Base-by-base conservation (phyloP, 2,329 filamentous ascomycete genomes). In the Monilinia polystroma region DNA sequence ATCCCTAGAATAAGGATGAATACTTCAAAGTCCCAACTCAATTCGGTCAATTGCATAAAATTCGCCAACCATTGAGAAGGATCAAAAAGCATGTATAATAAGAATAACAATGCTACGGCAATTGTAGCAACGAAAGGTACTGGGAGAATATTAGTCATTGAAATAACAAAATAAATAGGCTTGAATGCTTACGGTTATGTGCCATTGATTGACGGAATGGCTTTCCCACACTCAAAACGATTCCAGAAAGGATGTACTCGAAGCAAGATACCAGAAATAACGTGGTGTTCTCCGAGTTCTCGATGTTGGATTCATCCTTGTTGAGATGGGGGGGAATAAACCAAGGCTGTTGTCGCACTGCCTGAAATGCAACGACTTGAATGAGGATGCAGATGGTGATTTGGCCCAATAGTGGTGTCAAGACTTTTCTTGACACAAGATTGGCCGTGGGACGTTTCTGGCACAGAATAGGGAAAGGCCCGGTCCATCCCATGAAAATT, bases 401-500 rank as follows among this genome's bases (percentile, higher is more conserved):
- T 74, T 99, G 93, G 0, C 94, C 94, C 1, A 99, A 82, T 20
- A 99, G 81, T 0, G 95, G 94, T 0, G 89, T 92, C 58, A 99
- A 83, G 2, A 99, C 92, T 77, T 99, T 99, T 65, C 93, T 85
- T 1, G 91, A 96, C 1, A 99, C 94, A 6, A 99, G 85, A 73
- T 94, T 91, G 20, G 95, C 93, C 0, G 93, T 98, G 4, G 95
- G 95, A 47, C 93, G 85, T 78, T 98, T 99, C 67, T 85, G 87
- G 72, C 87, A 90, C 18, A 99, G 85, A 49, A 84, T 82, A 2
- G 88, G 87, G 75, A 90, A 92, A 1, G 96, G 90, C 7, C 91
- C 93, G 32, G 91, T 92, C 95, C 96, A 98, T 72, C 95, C 93
- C 95, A 99, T 99, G 77, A 98, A 98, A 68, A 99, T 92, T 32